A percentile compares a stretch with the other conserved stretches of the same genome.
phyloP scores from a whole-genome alignment of 2,329 filamentous ascomycete genomes.

The Pseudogymnoascus sp. region DNA sequence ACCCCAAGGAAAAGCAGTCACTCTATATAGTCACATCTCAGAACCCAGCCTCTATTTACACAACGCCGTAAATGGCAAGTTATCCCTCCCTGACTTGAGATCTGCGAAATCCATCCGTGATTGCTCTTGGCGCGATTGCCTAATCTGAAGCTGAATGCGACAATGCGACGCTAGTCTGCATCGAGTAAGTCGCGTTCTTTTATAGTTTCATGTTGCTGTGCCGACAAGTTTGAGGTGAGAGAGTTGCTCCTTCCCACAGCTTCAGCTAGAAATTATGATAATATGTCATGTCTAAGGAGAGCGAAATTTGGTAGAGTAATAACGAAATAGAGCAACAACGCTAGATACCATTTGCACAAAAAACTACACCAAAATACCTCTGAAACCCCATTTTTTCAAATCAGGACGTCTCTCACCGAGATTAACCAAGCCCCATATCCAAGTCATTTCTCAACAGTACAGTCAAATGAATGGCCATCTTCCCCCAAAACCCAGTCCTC shows the following conservation, averaged over 20 bases:
- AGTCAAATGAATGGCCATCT: not conserved
- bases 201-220: not conserved
- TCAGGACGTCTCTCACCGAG: not conserved
- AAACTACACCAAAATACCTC: not conserved
- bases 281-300: not conserved
- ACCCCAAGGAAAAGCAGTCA: not conserved
- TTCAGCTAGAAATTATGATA: not conserved
- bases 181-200: not conserved
- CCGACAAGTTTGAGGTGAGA: not conserved
- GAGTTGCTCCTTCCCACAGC: not conserved
- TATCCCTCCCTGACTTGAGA: not conserved
- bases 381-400: not conserved
- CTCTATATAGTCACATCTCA: not conserved
- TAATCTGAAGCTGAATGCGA: constrained; percentile 5
- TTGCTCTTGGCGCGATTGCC: constrained; percentile 5
- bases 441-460: not conserved
- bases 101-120: not conserved
- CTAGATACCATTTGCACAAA: not conserved
- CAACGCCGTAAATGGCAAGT: not conserved
- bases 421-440: not conserved
- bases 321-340: not conserved
- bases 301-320: not conserved
- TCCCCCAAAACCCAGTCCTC: not conserved
- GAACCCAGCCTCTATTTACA: not conserved
- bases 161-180: not conserved